phyloP scores from a whole-genome alignment of 139 green algal species.

The Coccomyxa sp. region DNA sequence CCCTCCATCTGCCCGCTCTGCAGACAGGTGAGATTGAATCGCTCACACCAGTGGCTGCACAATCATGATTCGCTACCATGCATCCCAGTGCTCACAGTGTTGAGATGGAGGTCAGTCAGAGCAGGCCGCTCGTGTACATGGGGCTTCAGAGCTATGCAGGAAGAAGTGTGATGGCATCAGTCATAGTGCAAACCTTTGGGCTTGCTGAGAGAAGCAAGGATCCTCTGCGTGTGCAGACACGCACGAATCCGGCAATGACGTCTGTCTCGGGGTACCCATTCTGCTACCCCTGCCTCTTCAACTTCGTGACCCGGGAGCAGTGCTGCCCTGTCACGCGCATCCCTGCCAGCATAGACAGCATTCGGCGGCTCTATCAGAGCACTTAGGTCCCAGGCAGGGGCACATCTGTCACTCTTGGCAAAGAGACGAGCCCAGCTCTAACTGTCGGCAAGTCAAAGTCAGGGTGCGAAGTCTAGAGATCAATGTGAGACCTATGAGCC shows the following conservation, averaged over 20 bases:
- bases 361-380: slow-evolving; percentile 72
- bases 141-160: neutral
- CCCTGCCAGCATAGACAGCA: slow-evolving; percentile 59
- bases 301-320: slow-evolving; percentile 45
- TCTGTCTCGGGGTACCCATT: slow-evolving; percentile 83
- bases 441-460: too few species aligned
- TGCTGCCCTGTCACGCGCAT: slow-evolving; percentile 77
- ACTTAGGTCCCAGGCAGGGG: too few species aligned
- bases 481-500: too few species aligned
- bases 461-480: too few species aligned
- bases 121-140: neutral
- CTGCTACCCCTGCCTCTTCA: slow-evolving; percentile 89
- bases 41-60: neutral
- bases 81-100: neutral
- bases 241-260: slow-evolving; percentile 76
- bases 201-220: neutral
- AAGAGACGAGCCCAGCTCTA: too few species aligned
- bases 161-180: neutral
- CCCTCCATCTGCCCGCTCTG: slow-evolving; percentile 73
- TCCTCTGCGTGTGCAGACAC: slow-evolving; percentile 3
- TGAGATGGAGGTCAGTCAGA: neutral
- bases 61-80: neutral
- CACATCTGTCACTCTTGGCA: too few species aligned
- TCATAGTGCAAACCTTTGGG: neutral
- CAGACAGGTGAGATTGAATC: slow-evolving; percentile 8